Percentiles rank a stretch among this genome's conserved stretches.
Evolutionary conservation across 768 basidiomycete species (phyloP).

Genomic region (Mycena metata): DNA sequence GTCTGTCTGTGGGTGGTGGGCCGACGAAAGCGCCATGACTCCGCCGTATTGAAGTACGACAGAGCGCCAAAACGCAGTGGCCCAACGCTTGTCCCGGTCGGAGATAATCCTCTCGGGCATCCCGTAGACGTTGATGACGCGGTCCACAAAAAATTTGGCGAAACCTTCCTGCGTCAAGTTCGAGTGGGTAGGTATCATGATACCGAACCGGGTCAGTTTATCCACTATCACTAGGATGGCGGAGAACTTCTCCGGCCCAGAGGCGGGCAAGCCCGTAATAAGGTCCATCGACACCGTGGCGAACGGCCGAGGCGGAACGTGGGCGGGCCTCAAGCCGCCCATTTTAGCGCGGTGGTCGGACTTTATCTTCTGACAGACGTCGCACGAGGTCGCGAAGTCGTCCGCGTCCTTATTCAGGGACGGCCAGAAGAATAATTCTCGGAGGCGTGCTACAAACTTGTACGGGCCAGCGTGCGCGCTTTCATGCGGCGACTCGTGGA

Average conservation of each 20-base stretch:
- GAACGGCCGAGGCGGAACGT: slow-evolving; percentile 7
- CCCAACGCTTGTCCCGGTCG: too few species aligned
- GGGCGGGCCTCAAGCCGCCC: slow-evolving; percentile 11
- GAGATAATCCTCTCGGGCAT: too few species aligned
- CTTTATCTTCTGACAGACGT: slow-evolving; percentile 24
- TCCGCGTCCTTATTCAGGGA: background rate
- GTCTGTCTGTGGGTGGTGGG: too few species aligned
- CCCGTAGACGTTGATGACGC: too few species aligned
- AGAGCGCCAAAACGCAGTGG: too few species aligned
- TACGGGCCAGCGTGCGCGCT: background rate
- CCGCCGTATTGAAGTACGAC: too few species aligned
- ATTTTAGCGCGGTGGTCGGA: background rate
- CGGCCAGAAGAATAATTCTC: slow-evolving; percentile 16
- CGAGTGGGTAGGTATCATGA: too few species aligned
- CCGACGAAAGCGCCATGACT: too few species aligned
- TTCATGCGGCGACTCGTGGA: background rate
- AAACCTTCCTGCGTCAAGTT: too few species aligned
- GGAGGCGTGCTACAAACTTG: background rate
- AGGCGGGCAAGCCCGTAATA: slow-evolving; percentile 20
- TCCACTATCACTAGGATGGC: slow-evolving; percentile 45
- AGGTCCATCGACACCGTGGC: slow-evolving; percentile 12
- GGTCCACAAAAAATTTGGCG: too few species aligned
- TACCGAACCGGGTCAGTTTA: slow-evolving; percentile 46
- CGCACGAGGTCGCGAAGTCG: background rate
- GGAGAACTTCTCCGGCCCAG: slow-evolving; percentile 37